These are phyloP conservation scores for Dactylellina sp. DNA, from an alignment of 2,329 filamentous ascomycete genomes.

Conservation along the genomic window DNA sequence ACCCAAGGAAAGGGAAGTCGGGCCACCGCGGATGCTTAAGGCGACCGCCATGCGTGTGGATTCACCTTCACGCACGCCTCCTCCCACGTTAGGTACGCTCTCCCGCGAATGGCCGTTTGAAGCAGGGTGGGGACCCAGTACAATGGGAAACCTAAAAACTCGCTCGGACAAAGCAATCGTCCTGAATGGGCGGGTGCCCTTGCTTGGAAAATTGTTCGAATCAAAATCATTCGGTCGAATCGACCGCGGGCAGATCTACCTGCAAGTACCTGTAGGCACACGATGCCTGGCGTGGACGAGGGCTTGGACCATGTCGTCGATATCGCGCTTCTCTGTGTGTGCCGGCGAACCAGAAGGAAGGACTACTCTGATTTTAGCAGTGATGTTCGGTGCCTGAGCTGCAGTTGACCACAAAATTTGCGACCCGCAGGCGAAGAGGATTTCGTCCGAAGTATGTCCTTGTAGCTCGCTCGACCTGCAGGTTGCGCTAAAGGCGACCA, in stretches of 20 bases:
- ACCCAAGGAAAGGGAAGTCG: conserved; percentile 50
- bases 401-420: conserved; percentile 37
- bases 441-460: conserved; percentile 55
- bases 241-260: not conserved
- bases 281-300: not conserved
- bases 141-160: conserved; percentile 34
- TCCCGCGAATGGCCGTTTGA: conserved; percentile 42
- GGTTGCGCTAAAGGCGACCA: conserved; percentile 39
- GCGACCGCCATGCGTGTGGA: conserved; percentile 24
- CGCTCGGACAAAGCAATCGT: conserved; percentile 11
- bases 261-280: conserved; percentile 4
- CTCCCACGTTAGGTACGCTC: conserved; percentile 40
- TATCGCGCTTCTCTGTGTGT: conserved; percentile 1
- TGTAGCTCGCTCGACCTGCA: conserved; percentile 40
- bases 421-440: conserved; percentile 43
- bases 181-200: conserved; percentile 23
- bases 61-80: conserved; percentile 18
- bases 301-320: not conserved
- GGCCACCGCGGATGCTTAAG: conserved; percentile 45
- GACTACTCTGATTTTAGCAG: conserved; percentile 46
- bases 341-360: not conserved
- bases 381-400: conserved; percentile 46
- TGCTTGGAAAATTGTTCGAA: conserved; percentile 11
- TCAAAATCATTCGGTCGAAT: not conserved
- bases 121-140: conserved; percentile 30